Evolutionary conservation across 192 early-diverging fungal species (phyloP), one percentile per base, ranked within the genome.

Genomic region (Spizellomyces punctatus): DNA sequence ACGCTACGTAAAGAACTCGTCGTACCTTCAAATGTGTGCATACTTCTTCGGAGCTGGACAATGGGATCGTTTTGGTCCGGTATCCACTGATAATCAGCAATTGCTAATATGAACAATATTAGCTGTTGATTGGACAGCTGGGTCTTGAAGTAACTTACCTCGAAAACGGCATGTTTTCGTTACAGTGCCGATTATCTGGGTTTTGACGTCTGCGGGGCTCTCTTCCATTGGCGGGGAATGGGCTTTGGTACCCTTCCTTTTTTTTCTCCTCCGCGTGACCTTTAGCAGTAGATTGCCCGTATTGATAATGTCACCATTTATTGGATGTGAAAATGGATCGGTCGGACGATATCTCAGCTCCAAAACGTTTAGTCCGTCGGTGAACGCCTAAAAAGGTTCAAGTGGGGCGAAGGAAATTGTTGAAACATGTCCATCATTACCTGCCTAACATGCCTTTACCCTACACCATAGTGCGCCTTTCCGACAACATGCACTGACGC

Each of bases 281-380:
- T 88, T 89, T 45, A 90, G 72, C 14, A 91, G 50, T 19, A 90
- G 62, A 64, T 87, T 89, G 5, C 81, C 56, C 7, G 88, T 86
- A 12, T 74, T 58, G 16, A 89, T 69, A 21, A 88, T 76, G 54
- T 88, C 82, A 22, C 90, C 90, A 57, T 80, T 73, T 45, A 91
- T 83, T 17, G 89, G 82, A 78, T 91, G 90, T 1, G 78, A 84
- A 70, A 91, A 91, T 6, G 85, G 85, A 66, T 89, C 85, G 14
- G 74, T 61, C 4, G 81, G 82, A 10, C 89, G 67, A 71, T 78
- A 88, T 5, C 75, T 67, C 7, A 91, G 69, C 64, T 90, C 86
- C 17, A 90, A 66, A 5, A 63, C 69, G 54, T 62, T 65, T 12
- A 79, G 66, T 22, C 82, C 75, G 21, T 80, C 46, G 16, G 75